Evolutionary conservation across 306 rosid species (phyloP), one percentile per base, ranked within the genome.

Genomic region (Malus sylvestris): DNA sequence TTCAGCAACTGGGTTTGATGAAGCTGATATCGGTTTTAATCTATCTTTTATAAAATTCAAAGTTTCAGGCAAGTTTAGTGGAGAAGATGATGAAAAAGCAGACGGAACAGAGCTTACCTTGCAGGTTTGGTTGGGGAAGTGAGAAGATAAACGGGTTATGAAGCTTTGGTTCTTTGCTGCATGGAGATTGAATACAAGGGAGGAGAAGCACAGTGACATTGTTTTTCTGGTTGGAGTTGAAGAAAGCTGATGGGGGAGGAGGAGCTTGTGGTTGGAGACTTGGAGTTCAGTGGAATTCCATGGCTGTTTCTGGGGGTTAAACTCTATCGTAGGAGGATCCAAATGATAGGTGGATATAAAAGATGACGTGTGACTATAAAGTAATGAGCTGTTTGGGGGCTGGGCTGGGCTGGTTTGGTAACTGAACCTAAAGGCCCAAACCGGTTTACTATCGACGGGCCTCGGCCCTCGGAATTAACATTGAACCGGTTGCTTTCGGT

Each of bases 161-260:
- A 83, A 70, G 61, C 61, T 80, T 59, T 80, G 86, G 68, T 80
- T 82, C 75, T 81, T 89, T 10, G 88, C 76, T n/a, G 88, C 79
- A n/a, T 78, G 85, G 22, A 81, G 90, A 80, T 85, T 85, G 85
- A 85, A 78, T 35, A 83, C 76, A 66, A 68, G 82, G 82, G 89
- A 89, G 53, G 91, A 79, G 79, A 78, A 91, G 72, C 86, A 84
- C 40, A 91, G 76, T 73, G 94, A 83, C 96, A 96, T 95, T 72
- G 82, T 85, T 33, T 19, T 52, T 10, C 66, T 30, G 7, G 20
- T 64, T 64, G 49, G 4, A 63, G 71, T 59, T 78, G 8, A 10
- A 15, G 65, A 38, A 22, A 30, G 57, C 61, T 53, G 57, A 15
- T 13, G 42, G 57, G 75, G 25, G 52, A 62, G 66, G 12, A 67